Percentiles rank a stretch among this genome's conserved stretches.
phyloP scores from a whole-genome alignment of 805 yeast species.

The Starmerella vaccinii region DNA sequence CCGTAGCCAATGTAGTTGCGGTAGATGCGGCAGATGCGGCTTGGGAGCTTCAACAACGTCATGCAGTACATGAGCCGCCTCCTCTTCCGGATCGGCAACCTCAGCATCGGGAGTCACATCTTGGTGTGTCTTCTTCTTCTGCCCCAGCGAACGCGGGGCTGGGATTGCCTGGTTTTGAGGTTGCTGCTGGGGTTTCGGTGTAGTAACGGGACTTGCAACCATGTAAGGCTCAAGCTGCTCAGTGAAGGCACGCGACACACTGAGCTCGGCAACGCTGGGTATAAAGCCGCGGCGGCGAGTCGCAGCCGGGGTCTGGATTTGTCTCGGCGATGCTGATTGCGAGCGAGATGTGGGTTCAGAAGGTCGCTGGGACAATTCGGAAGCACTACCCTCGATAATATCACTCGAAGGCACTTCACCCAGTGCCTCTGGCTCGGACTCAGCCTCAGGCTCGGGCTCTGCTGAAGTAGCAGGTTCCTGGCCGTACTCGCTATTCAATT shows the following conservation, averaged over 20 bases:
- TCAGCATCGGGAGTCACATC: not conserved
- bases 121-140: not conserved
- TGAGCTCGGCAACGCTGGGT: constrained; percentile 18
- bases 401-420: constrained; percentile 5
- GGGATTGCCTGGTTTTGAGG: not conserved
- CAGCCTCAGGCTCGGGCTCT: not conserved
- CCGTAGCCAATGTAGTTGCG: no score
- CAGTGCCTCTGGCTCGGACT: not conserved
- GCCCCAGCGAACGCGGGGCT: not conserved
- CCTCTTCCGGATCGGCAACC: constrained; percentile 8
- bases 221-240: constrained; percentile 20
- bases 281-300: constrained; percentile 17
- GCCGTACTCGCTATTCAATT: not conserved
- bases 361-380: not conserved
- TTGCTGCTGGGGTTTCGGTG: constrained; percentile 6
- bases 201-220: constrained; percentile 14
- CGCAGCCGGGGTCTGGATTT: not conserved
- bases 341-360: not conserved
- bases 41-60: constrained; percentile 1
- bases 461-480: no score
- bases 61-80: constrained; percentile 10
- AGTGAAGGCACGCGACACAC: constrained; percentile 18
- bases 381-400: not conserved
- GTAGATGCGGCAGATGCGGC: not conserved
- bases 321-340: not conserved